These are phyloP conservation scores for Keithomyces neogunnii DNA, from an alignment of 2,329 filamentous ascomycete genomes.

Conservation along the genomic window DNA sequence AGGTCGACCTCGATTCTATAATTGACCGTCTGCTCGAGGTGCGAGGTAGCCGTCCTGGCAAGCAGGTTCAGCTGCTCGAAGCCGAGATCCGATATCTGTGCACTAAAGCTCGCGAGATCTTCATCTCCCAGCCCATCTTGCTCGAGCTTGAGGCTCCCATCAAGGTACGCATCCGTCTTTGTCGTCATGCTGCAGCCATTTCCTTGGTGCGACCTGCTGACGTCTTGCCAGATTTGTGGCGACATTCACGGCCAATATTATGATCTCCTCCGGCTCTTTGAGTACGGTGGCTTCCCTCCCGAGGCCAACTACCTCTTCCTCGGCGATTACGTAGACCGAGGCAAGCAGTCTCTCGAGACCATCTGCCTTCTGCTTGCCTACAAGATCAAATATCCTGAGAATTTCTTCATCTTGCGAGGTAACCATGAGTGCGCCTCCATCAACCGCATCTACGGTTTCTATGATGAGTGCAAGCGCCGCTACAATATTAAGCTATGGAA, in stretches of 20 bases:
- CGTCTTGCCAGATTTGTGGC: slow-evolving; percentile 74
- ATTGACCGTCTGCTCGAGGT: slow-evolving; percentile 98
- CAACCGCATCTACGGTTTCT: slow-evolving; percentile 99
- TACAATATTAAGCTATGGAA: slow-evolving; percentile 99
- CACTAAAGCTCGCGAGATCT: slow-evolving; percentile 98
- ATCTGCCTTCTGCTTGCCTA: slow-evolving; percentile 95
- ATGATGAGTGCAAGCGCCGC: slow-evolving; percentile 97
- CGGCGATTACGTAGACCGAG: slow-evolving; percentile 96
- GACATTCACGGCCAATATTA: slow-evolving; percentile 99
- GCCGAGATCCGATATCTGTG: slow-evolving; percentile 94
- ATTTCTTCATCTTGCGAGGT: slow-evolving; percentile 97
- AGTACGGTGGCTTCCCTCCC: slow-evolving; percentile 96
- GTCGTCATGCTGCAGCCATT: slow-evolving; percentile 16
- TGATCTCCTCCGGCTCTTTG: slow-evolving; percentile 91
- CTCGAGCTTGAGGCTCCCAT: slow-evolving; percentile 97
- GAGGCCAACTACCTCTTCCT: slow-evolving; percentile 99
- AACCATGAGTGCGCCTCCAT: slow-evolving; percentile 99
- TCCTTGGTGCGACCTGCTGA: neutral
- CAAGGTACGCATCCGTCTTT: slow-evolving; percentile 57
- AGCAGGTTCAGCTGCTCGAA: slow-evolving; percentile 96
- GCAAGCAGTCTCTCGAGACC: slow-evolving; percentile 98
- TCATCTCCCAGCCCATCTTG: slow-evolving; percentile 97
- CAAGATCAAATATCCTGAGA: slow-evolving; percentile 99
- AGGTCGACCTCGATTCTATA: slow-evolving; percentile 98
- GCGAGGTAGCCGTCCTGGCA: slow-evolving; percentile 92